These are phyloP conservation scores for Globisporangium rhizosaccharum DNA, from an alignment of 352 stramenopile species.

Conservation along the genomic window DNA sequence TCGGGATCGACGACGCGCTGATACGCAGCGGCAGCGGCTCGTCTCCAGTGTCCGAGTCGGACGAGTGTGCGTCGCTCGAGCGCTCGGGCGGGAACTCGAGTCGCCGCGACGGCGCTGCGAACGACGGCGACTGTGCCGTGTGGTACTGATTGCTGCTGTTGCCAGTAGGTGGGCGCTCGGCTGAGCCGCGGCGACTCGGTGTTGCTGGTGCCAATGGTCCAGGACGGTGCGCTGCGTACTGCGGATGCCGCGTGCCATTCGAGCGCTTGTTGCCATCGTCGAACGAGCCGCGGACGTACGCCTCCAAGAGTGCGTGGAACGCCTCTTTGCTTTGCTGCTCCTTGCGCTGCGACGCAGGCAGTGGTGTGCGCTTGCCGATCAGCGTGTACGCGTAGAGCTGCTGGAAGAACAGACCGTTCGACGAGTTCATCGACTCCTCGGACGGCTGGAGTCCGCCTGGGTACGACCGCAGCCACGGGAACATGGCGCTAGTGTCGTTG, in stretches of 20 bases:
- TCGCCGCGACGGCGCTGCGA: constrained; percentile 1
- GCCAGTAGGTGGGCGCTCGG: constrained; percentile 6
- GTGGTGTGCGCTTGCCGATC: constrained; percentile 54
- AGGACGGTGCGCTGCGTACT: constrained; percentile 4
- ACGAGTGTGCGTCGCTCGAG: constrained; percentile 10
- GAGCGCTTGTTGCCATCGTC: constrained; percentile 20
- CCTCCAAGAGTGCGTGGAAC: constrained; percentile 60
- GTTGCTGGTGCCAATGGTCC: constrained; percentile 6
- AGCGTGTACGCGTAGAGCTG: constrained; percentile 78
- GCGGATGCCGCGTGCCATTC: neutral
- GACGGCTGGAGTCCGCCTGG: constrained; percentile 40
- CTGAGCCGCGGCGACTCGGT: neutral
- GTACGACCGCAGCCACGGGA: constrained; percentile 71
- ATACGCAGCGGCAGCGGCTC: constrained; percentile 14
- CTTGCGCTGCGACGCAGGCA: constrained; percentile 37
- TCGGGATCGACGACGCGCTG: constrained; percentile 14
- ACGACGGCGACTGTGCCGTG: constrained; percentile 5
- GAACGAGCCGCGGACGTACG: constrained; percentile 65
- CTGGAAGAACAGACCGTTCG: constrained; percentile 80
- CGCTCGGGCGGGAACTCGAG: constrained; percentile 15
- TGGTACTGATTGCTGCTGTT: constrained; percentile 2
- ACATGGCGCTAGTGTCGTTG: constrained; percentile 39
- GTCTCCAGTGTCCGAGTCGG: constrained; percentile 55
- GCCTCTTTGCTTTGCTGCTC: constrained; percentile 56
- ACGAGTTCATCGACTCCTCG: constrained; percentile 52